These are phyloP conservation scores for Starmerella tilneyi DNA, from an alignment of 805 yeast genomes.

Conservation along the genomic window DNA sequence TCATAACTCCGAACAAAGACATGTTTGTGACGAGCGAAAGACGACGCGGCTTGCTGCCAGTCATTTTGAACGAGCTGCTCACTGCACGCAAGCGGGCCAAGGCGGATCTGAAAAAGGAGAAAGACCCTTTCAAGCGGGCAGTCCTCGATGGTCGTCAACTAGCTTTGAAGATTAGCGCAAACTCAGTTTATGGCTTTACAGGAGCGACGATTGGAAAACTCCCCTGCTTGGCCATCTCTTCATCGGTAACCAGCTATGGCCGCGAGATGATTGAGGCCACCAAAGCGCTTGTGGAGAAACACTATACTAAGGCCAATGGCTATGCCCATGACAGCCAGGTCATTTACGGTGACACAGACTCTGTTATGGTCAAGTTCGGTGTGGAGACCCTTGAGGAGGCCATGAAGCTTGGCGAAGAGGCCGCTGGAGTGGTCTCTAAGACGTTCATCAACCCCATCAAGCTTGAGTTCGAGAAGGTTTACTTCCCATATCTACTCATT, in stretches of 20 bases:
- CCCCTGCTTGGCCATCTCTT: conserved; percentile 92
- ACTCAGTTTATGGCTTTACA: conserved; percentile 96
- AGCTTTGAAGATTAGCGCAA: conserved; percentile 92
- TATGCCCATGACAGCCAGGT: conserved; percentile 77
- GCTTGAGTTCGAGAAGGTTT: conserved; percentile 91
- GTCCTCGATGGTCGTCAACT: conserved; percentile 95
- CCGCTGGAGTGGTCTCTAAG: conserved; percentile 76
- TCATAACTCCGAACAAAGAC: conserved; percentile 84
- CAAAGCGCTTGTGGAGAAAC: conserved; percentile 70
- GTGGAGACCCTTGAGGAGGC: conserved; percentile 65
- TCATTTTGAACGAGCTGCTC: conserved; percentile 77
- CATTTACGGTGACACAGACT: conserved; percentile 97
- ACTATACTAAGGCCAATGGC: conserved; percentile 74
- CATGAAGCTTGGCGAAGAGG: conserved; percentile 88
- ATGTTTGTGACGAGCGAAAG: conserved; percentile 60
- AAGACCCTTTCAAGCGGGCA: conserved; percentile 85
- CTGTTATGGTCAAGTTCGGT: conserved; percentile 98
- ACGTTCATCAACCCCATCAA: conserved; percentile 78
- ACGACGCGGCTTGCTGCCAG: conserved; percentile 83
- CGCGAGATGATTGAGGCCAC: conserved; percentile 94
- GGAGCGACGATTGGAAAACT: conserved; percentile 97
- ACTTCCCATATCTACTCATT: conserved; percentile 84
- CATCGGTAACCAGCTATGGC: conserved; percentile 92
- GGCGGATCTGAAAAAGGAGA: conserved; percentile 78
- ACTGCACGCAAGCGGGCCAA: conserved; percentile 91